phyloP scores from a whole-genome alignment of 2,329 filamentous ascomycete genomes.

The Penicillium psychrosexuale region DNA sequence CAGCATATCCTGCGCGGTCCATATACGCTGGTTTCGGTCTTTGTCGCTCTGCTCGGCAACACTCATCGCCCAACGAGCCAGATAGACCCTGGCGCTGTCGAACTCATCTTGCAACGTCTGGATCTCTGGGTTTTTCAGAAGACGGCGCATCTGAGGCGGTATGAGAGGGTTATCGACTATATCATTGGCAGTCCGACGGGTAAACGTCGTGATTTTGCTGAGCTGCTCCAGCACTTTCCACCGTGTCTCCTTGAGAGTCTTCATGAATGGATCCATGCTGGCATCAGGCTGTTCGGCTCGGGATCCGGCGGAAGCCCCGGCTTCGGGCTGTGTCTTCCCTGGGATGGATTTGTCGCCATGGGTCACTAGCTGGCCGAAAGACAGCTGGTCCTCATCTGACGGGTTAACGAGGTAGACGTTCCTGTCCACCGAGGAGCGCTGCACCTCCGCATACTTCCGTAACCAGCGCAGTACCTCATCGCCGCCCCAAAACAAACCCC shows the following conservation, averaged over 20 bases:
- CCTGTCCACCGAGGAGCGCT: slow-evolving; percentile 79
- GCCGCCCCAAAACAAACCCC: slow-evolving; percentile 89
- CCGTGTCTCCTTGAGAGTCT: slow-evolving; percentile 87
- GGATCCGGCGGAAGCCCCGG: slow-evolving; percentile 32
- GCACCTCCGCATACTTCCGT: slow-evolving; percentile 75
- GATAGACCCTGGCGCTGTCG: slow-evolving; percentile 89
- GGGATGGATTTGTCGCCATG: slow-evolving; percentile 40
- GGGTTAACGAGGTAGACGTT: slow-evolving; percentile 92
- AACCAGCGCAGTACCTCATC: slow-evolving; percentile 94
- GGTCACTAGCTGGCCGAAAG: slow-evolving; percentile 60
- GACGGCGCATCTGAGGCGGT: slow-evolving; percentile 78
- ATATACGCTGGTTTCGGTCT: slow-evolving; percentile 80
- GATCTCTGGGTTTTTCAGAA: slow-evolving; percentile 89
- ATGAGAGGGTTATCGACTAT: slow-evolving; percentile 87
- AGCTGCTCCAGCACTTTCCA: slow-evolving; percentile 98
- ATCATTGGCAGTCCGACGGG: slow-evolving; percentile 83
- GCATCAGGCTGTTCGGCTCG: slow-evolving; percentile 54
- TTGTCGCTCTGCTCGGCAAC: slow-evolving; percentile 95
- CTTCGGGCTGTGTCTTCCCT: slow-evolving; percentile 34
- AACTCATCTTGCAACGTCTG: slow-evolving; percentile 96
- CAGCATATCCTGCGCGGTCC: slow-evolving; percentile 87
- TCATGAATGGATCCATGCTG: slow-evolving; percentile 87
- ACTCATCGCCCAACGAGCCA: slow-evolving; percentile 97
- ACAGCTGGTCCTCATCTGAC: slow-evolving; percentile 74
- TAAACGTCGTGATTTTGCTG: slow-evolving; percentile 96